Evolutionary conservation across 768 basidiomycete species (phyloP).

Genomic region (Boletales sp.): DNA sequence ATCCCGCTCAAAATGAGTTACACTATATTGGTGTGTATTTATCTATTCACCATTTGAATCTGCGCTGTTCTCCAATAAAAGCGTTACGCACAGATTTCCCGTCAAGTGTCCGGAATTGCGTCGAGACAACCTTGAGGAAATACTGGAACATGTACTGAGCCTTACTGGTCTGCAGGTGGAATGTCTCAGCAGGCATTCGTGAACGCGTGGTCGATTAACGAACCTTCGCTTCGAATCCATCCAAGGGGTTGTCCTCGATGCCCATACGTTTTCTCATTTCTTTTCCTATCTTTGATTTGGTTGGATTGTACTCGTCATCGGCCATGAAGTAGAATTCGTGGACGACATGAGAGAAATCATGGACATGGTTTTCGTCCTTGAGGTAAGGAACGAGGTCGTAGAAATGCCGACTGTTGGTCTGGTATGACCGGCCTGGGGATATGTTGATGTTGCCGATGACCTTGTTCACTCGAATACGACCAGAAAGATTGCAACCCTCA

Average conservation of each 20-base stretch:
- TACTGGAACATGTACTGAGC: constrained; percentile 96
- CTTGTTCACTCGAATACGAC: constrained; percentile 93
- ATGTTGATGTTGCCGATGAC: constrained; percentile 95
- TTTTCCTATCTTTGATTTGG: constrained; percentile 57
- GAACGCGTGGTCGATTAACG: constrained; percentile 15
- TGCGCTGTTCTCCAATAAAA: background rate
- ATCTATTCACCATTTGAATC: constrained; percentile 41
- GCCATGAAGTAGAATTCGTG: constrained; percentile 76
- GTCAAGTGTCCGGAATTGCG: constrained; percentile 83
- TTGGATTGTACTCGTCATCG: constrained; percentile 76
- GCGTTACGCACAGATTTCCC: constrained; percentile 53
- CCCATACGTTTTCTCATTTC: constrained; percentile 72
- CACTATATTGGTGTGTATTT: constrained; percentile 92
- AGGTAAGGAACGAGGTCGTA: constrained; percentile 95
- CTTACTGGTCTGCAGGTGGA: constrained; percentile 55
- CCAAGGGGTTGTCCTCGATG: constrained; percentile 73
- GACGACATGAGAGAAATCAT: constrained; percentile 91
- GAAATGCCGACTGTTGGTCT: constrained; percentile 70
- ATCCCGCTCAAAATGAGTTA: constrained; percentile 95
- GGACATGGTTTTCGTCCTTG: constrained; percentile 78
- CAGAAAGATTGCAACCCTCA: constrained; percentile 93
- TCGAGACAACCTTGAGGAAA: constrained; percentile 98
- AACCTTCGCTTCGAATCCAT: constrained; percentile 58
- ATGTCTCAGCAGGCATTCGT: constrained; percentile 3
- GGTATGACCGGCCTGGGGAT: constrained; percentile 95